Evolutionary conservation across 2,329 filamentous ascomycete species (phyloP).

Genomic region (Botryosphaeria dothidea): DNA sequence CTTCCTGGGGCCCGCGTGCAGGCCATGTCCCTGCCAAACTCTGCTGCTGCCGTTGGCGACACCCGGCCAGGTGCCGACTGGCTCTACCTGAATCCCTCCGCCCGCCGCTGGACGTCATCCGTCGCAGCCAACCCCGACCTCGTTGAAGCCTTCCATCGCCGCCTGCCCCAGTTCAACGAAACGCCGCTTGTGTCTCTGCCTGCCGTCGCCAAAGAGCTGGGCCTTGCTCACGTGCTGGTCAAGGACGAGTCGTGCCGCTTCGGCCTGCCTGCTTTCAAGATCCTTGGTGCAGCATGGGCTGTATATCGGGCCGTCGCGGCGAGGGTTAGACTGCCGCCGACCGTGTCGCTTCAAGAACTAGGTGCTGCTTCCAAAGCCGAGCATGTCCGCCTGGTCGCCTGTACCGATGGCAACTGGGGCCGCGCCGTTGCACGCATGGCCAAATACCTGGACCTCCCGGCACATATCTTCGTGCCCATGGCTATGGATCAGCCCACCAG

Average conservation of each 20-base stretch:
- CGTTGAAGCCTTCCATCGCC: conserved; percentile 54
- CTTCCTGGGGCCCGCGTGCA: background rate
- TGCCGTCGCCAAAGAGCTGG: conserved; percentile 56
- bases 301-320: conserved; percentile 59
- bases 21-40: conserved; percentile 1
- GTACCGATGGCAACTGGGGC: conserved; percentile 77
- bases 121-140: conserved; percentile 1
- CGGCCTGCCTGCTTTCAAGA: conserved; percentile 75
- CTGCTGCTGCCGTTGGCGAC: background rate
- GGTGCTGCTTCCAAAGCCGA: no score
- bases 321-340: conserved; percentile 46
- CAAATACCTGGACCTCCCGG: conserved; percentile 55
- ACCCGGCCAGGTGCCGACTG: conserved; percentile 2
- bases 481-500: conserved; percentile 58
- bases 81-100: conserved; percentile 32
- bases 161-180: conserved; percentile 57
- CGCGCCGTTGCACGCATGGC: conserved; percentile 72
- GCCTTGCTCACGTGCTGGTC: conserved; percentile 54
- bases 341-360: conserved; percentile 48
- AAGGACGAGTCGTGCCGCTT: conserved; percentile 73
- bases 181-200: conserved; percentile 59
- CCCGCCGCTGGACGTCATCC: conserved; percentile 26
- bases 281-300: conserved; percentile 77
- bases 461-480: conserved; percentile 63
- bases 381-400: conserved; percentile 60